Percentiles rank a stretch among this genome's conserved stretches.
Conservation (phyloP, 129 eudicot genomes). For the Deinandra increscens region DNA sequence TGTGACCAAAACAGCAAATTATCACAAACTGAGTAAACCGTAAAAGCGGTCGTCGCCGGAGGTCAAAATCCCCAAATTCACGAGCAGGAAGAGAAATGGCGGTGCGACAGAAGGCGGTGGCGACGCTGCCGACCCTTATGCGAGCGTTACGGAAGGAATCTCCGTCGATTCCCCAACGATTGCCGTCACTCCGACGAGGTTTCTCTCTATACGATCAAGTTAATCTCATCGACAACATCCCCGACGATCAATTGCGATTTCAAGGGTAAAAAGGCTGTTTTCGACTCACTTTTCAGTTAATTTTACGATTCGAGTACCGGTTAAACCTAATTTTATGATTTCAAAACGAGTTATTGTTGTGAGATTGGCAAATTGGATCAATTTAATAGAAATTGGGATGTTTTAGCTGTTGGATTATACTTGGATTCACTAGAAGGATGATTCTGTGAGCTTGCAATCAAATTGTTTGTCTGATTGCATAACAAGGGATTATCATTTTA, state of each 20-base stretch:
- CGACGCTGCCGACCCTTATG: conserved; percentile 68
- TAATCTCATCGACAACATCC: conserved; percentile 85
- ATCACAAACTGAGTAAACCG: background rate
- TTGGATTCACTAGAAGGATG: conserved; percentile 6
- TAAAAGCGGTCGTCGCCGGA: conserved; percentile 7
- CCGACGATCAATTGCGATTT: conserved; percentile 93
- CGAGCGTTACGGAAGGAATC: conserved; percentile 49
- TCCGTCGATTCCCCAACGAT: conserved; percentile 32
- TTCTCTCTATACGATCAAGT: conserved; percentile 95
- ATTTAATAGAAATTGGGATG: background rate
- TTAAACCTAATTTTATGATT: conserved; percentile 3
- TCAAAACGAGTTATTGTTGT: background rate
- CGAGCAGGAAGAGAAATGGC: conserved; percentile 48
- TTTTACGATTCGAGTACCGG: background rate
- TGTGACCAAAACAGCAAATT: conserved; percentile 14
- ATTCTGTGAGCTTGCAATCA: background rate
- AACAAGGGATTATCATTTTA: background rate
- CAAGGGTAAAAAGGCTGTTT: conserved; percentile 46
- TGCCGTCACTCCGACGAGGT: conserved; percentile 73
- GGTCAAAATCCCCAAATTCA: conserved; percentile 34
- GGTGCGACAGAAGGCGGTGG: conserved; percentile 69
- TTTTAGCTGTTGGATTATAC: conserved; percentile 3
- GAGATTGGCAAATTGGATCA: background rate
- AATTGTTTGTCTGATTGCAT: background rate
- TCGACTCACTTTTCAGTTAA: background rate